Percentiles rank a stretch among this genome's conserved stretches.
These are phyloP conservation scores for Phytophthora meadii DNA, from an alignment of 352 stramenopile genomes.

Conservation along the genomic window DNA sequence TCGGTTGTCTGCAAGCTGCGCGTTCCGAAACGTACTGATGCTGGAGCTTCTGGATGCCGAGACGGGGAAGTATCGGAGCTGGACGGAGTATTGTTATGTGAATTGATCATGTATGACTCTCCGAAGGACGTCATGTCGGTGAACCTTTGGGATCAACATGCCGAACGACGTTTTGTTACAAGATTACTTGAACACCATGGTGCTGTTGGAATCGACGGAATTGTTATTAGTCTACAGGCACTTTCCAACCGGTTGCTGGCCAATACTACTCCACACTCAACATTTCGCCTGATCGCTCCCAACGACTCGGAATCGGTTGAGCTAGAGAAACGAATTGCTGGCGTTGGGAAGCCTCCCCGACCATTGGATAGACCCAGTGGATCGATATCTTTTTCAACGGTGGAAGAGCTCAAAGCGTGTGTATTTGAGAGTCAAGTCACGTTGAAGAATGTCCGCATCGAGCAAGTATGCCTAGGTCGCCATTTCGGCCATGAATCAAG, in stretches of 20 bases:
- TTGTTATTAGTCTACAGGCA: constrained; percentile 57
- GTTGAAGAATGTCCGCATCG: constrained; percentile 53
- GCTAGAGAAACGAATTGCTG: constrained; percentile 28
- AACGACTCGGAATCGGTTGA: constrained; percentile 33
- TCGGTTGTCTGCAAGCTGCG: constrained; percentile 53
- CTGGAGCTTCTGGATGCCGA: neutral
- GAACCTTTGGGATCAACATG: constrained; percentile 74
- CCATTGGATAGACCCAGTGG: neutral
- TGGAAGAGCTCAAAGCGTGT: constrained; percentile 46
- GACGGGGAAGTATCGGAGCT: constrained; percentile 27
- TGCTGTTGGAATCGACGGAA: constrained; percentile 40
- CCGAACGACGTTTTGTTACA: constrained; percentile 52
- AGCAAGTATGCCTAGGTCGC: constrained; percentile 46
- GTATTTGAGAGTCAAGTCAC: constrained; percentile 26
- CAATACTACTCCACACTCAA: constrained; percentile 65
- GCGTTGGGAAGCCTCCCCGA: neutral
- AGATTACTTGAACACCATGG: constrained; percentile 49
- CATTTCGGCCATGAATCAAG: constrained; percentile 35
- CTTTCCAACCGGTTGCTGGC: constrained; percentile 58
- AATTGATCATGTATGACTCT: constrained; percentile 59
- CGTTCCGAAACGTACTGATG: neutral
- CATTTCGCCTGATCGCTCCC: constrained; percentile 42
- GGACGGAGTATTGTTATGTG: constrained; percentile 50
- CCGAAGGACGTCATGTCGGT: constrained; percentile 48
- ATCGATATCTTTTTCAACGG: constrained; percentile 25